Conservation (phyloP, 2,329 filamentous ascomycete species). For the Fusarium beomiforme region DNA sequence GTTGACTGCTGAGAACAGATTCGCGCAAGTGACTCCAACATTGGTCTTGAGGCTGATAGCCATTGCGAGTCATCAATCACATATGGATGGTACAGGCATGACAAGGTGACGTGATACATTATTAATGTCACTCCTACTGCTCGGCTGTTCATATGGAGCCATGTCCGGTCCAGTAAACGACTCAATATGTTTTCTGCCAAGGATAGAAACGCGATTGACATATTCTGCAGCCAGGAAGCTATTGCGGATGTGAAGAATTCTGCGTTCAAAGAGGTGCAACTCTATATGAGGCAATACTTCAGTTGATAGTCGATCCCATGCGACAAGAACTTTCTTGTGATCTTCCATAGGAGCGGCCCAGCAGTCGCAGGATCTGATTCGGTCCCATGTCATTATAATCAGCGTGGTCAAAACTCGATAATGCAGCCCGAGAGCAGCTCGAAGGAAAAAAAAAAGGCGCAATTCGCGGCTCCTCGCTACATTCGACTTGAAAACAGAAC, state of each 20-base stretch:
- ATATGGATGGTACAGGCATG: slow-evolving; percentile 5
- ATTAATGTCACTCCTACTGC: slow-evolving; percentile 3
- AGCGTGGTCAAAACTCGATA: background rate
- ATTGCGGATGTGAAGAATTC: slow-evolving; percentile 6
- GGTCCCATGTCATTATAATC: background rate
- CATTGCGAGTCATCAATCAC: background rate
- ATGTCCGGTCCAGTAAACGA: background rate
- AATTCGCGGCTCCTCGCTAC: background rate
- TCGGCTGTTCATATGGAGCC: background rate
- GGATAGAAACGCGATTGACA: background rate
- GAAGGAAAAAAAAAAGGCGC: background rate
- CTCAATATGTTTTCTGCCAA: background rate
- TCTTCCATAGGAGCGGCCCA: slow-evolving; percentile 6
- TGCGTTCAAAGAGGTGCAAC: background rate
- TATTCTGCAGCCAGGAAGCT: background rate
- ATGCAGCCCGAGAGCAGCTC: background rate
- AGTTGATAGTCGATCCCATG: background rate
- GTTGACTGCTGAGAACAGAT: slow-evolving; percentile 14
- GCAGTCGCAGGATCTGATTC: slow-evolving; percentile 13
- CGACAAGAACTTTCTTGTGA: slow-evolving; percentile 34
- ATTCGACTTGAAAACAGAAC: background rate
- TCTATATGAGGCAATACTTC: slow-evolving; percentile 2
- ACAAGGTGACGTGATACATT: slow-evolving; percentile 6
- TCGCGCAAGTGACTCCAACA: slow-evolving; percentile 6
- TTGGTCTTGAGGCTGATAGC: background rate